Percentiles rank a stretch among this genome's conserved stretches.
Conservation (phyloP, 1,139 yeast genomes). For the Insectozyma bohioensis region DNA sequence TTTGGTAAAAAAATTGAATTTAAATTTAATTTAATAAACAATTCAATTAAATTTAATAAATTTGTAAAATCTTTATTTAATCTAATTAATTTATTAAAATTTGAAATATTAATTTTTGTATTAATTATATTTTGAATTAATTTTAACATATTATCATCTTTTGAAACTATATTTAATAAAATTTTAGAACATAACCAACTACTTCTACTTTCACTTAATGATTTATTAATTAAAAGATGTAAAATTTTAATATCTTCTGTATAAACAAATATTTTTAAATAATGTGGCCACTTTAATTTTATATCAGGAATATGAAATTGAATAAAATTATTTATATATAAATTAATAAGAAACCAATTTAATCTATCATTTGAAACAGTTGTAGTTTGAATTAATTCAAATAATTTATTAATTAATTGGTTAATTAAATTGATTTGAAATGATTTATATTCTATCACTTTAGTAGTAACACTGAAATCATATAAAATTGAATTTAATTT, state of each 20-base stretch:
- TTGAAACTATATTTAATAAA: constrained; percentile 4
- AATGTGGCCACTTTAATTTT: constrained; percentile 10
- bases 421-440: too few relatives aligned
- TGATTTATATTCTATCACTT: too few relatives aligned
- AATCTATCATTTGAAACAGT: constrained; percentile 5
- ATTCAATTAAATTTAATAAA: constrained; percentile 11
- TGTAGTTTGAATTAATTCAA: constrained; percentile 1
- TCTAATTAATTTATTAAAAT: constrained; percentile 8
- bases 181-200: constrained; percentile 10
- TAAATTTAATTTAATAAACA: constrained; percentile 7
- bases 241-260: constrained; percentile 6
- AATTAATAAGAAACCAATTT: constrained; percentile 8
- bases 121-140: constrained; percentile 4
- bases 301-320: constrained; percentile 6
- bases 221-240: constrained; percentile 5
- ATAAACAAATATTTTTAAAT: constrained; percentile 4
- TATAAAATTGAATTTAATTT: too few relatives aligned
- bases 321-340: constrained; percentile 6
- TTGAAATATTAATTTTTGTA: constrained; percentile 4
- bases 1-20: constrained; percentile 7
- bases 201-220: constrained; percentile 4
- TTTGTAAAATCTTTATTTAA: constrained; percentile 16
- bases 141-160: constrained; percentile 1
- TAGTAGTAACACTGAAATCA: too few relatives aligned
- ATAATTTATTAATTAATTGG: too few relatives aligned